Evolutionary conservation across 78 protist genomes (phyloP), one percentile per base, ranked within the genome.

Genomic region (Dictyostelium firmibasis): DNA sequence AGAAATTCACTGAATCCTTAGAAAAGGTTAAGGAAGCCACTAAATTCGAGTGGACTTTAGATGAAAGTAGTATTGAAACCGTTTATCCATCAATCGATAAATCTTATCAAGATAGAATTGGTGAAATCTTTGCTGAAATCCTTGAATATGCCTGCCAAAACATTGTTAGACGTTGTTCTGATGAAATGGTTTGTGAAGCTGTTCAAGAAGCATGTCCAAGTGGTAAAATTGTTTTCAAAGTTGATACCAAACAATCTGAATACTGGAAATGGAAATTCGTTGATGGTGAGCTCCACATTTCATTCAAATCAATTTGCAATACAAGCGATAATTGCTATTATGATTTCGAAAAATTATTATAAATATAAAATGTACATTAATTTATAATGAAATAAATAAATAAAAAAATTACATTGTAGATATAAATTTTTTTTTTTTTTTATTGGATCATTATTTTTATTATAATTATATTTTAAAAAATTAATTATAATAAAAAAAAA

Each of bases 181-280:
- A 89, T 67, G 94, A 89, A 25, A 89, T 89, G 94, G 87, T 89
- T 38, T 50, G 53, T 23, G 94, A 89, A 70, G 94, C 94, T 6
- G 70, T 89, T 38, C 47, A 38, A 47, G 94, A 89, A 81, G 57
- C 74, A 3, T 64, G 82, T 84, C 6, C 86, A 14, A 67, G 29
- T 67, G 57, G 27, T 44, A 89, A 70, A 70, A 25, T 89, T 38
- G 69, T 69, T 31, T 50, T 89, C 81, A 41, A 84, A 50, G 13
- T 7, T 27, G 57, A 50, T 31, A n/a, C 79, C 6, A 89, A 89
- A 84, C 82, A 69, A 50, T 11, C 69, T 23, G 62, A 41, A 7
- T 89, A 89, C 20, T 89, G 94, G 94, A 35, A 16, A 2, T 89
- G 69, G 74, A 16, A 33, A 7, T 89, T 89, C 33, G 60, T n/a